Conservation (phyloP, 2,329 filamentous ascomycete species). For the Tolypocladium amazonense region DNA sequence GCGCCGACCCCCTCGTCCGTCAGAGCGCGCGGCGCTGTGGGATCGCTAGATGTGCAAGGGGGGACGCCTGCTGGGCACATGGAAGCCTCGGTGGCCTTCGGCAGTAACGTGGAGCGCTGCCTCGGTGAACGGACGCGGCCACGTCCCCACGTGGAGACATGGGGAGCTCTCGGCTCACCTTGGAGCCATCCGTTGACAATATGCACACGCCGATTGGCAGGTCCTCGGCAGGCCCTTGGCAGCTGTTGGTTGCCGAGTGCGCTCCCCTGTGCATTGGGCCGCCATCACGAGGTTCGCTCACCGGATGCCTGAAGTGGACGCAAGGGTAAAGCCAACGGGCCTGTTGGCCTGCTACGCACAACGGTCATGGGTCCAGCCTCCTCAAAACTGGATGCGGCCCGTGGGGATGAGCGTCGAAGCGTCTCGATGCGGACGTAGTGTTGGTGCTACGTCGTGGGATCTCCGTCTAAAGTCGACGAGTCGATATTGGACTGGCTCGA, state of each 20-base stretch:
- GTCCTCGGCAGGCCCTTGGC: neutral
- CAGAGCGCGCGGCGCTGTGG: neutral
- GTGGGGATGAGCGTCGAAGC: neutral
- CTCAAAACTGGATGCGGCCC: neutral
- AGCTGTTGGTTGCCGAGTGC: neutral
- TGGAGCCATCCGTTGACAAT: neutral
- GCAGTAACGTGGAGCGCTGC: neutral
- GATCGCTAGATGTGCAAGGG: neutral
- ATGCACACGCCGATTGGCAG: neutral
- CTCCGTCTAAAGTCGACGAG: neutral
- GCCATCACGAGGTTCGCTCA: neutral
- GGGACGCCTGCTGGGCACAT: neutral
- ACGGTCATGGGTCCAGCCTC: neutral
- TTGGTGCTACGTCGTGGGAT: neutral
- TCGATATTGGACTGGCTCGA: neutral
- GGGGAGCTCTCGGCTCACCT: neutral
- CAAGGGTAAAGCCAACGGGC: neutral
- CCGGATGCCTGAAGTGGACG: neutral
- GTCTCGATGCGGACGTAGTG: neutral
- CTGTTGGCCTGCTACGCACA: neutral
- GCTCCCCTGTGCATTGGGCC: neutral
- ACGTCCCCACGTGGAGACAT: neutral
- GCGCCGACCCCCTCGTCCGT: neutral
- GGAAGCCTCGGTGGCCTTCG: neutral
- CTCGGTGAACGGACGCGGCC: neutral